Evolutionary conservation across 73 alveolate species (phyloP).

Genomic region (Breviolum minutum): DNA sequence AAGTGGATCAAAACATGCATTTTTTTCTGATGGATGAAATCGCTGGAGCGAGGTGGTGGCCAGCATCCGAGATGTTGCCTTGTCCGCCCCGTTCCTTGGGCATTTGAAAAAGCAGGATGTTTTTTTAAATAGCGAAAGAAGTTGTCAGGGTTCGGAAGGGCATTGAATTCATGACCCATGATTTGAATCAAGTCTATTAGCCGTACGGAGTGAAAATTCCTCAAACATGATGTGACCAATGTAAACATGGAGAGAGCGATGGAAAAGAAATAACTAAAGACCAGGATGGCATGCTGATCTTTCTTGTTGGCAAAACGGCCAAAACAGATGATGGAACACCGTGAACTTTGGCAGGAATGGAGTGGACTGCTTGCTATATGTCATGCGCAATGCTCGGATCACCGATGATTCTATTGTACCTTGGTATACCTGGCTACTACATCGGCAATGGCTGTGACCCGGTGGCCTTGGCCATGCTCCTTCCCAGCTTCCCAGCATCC

Average conservation of each 20-base stretch:
- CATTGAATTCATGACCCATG: too few relatives aligned
- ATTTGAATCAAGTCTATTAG: background rate
- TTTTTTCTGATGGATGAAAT: too few relatives aligned
- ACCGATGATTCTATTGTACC: slow-evolving; percentile 75
- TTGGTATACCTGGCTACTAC: background rate
- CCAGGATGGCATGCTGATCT: too few relatives aligned
- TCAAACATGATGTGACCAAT: background rate
- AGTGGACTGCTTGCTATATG: slow-evolving; percentile 88
- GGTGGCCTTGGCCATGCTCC: background rate
- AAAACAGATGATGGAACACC: too few relatives aligned
- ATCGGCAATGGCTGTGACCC: background rate
- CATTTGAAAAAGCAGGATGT: background rate
- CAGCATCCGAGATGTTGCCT: slow-evolving; percentile 87
- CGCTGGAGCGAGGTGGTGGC: slow-evolving; percentile 59
- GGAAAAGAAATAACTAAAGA: too few relatives aligned
- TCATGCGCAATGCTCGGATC: slow-evolving; percentile 93
- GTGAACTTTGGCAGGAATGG: slow-evolving; percentile 31
- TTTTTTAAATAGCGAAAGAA: background rate
- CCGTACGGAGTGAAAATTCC: background rate
- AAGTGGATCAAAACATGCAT: too few relatives aligned
- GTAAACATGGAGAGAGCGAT: too few relatives aligned
- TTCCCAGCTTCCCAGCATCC: background rate
- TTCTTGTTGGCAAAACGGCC: too few relatives aligned
- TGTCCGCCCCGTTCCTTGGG: slow-evolving; percentile 57
- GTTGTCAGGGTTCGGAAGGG: too few relatives aligned